Evolutionary conservation across 257 asterid species (phyloP), one percentile per base, ranked within the genome.

Genomic region (Jacaranda copaia): DNA sequence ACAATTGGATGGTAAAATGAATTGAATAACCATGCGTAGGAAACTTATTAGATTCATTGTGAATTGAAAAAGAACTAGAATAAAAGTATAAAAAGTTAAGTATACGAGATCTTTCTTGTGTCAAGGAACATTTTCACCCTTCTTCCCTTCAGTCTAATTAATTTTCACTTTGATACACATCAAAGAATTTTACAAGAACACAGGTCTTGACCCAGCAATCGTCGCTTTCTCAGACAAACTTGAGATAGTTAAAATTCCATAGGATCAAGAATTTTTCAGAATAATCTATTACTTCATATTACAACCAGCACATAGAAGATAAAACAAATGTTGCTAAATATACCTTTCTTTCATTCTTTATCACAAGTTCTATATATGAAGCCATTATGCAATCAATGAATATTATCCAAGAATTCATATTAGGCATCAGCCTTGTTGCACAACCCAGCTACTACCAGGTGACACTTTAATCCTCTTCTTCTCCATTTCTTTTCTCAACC

Each of bases 371-470:
- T 25, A 25, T 2, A 25, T 57, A 16, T 57, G 63, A n/a, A 58
- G 65, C 65, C 62, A 58, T 4, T 9, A 3, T 25, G 65, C 65
- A 58, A 25, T 3, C n/a, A 58, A 20, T 58, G 15, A 14, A 61
- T 36, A 18, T 12, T 3, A 14, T 51, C 48, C 10, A 53, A 36
- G 35, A 8, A 55, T n/a, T 10, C 65, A 55, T 35, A 59, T 39
- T 53, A 25, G 3, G 36, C 8, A 15, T 32, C 69, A 73, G n/a
- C 58, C 59, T 53, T 81, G 77, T 25, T 81, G 73, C 72, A 81
- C 73, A 20, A 81, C 78, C 90, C 90, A 87, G 43, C 90, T 87
- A 72, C 87, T 78, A 12, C 91, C 86, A 3, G 87, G 86, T 18
- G 87, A 38, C 40, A 72, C 72, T 75, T 68, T 81, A 67, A 85